These are phyloP conservation scores for Houttuynia cordata DNA, from an alignment of 164 flowering plant genomes.

Conservation along the genomic window DNA sequence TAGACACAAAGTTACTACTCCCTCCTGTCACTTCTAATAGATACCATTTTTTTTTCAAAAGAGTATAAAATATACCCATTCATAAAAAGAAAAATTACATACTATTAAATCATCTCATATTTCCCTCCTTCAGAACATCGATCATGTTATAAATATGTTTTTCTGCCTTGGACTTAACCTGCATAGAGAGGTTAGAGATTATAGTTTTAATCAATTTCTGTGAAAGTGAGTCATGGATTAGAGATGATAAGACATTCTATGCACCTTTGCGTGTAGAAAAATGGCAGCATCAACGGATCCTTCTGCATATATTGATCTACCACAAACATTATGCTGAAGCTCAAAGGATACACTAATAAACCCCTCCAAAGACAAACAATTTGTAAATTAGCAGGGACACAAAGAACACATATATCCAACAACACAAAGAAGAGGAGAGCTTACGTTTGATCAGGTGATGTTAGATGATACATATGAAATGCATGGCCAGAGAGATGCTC, in stretches of 20 bases:
- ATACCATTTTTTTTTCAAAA: too few relatives aligned
- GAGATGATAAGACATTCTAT: neutral
- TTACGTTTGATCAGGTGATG: constrained; percentile 87
- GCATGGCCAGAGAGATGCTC: constrained; percentile 81
- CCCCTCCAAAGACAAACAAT: neutral
- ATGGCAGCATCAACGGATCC: constrained; percentile 83
- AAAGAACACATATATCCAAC: neutral
- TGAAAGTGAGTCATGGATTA: neutral
- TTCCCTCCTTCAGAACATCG: constrained; percentile 85
- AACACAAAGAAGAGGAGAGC: neutral
- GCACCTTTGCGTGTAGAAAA: constrained; percentile 80
- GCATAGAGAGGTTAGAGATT: constrained; percentile 8
- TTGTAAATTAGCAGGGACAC: neutral
- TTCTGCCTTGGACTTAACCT: constrained; percentile 58
- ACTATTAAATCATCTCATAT: constrained; percentile 41
- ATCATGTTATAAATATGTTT: constrained; percentile 81
- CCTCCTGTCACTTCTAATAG: too few relatives aligned
- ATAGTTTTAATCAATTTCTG: too few relatives aligned
- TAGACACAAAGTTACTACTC: too few relatives aligned
- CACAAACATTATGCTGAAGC: constrained; percentile 97
- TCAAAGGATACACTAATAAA: constrained; percentile 78
- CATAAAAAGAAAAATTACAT: too few relatives aligned
- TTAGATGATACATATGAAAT: constrained; percentile 79
- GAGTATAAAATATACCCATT: too few relatives aligned
- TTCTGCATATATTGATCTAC: constrained; percentile 94